These are phyloP conservation scores for Lepiota brunneoincarnata DNA, from an alignment of 768 basidiomycete species.

Conservation along the genomic window DNA sequence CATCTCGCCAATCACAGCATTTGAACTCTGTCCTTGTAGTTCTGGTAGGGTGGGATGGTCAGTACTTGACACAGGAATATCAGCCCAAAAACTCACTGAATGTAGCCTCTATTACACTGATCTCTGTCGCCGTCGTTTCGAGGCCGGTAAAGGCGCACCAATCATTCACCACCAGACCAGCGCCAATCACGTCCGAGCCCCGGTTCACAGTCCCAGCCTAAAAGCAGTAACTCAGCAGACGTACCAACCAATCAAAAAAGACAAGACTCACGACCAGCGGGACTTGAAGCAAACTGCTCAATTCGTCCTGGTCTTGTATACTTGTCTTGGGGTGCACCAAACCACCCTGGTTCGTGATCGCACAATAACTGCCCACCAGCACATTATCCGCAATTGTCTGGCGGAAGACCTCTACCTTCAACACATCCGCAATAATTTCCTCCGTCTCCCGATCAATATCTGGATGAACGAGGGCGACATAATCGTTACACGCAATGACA, in stretches of 20 bases:
- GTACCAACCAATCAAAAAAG: background rate
- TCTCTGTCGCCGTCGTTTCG: constrained; percentile 99
- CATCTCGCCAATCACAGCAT: constrained; percentile 89
- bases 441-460: constrained; percentile 98
- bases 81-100: constrained; percentile 69
- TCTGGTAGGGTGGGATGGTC: constrained; percentile 39
- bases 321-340: constrained; percentile 98
- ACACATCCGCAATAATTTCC: constrained; percentile 98
- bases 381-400: constrained; percentile 98
- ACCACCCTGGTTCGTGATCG: constrained; percentile 94
- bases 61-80: constrained; percentile 1
- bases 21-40: constrained; percentile 79
- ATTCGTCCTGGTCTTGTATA: constrained; percentile 95
- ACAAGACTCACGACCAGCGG: constrained; percentile 80
- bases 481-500: constrained; percentile 98
- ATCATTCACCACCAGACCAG: constrained; percentile 97
- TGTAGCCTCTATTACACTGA: constrained; percentile 95
- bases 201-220: constrained; percentile 98
- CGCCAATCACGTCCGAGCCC: constrained; percentile 97
- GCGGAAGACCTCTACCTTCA: constrained; percentile 98
- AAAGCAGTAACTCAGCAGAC: constrained; percentile 2
- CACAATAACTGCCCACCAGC: constrained; percentile 94
- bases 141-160: constrained; percentile 99
- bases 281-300: constrained; percentile 90
- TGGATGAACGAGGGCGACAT: constrained; percentile 98